Conservation (phyloP, 352 stramenopile genomes). For the Globisporangium perplexum region DNA sequence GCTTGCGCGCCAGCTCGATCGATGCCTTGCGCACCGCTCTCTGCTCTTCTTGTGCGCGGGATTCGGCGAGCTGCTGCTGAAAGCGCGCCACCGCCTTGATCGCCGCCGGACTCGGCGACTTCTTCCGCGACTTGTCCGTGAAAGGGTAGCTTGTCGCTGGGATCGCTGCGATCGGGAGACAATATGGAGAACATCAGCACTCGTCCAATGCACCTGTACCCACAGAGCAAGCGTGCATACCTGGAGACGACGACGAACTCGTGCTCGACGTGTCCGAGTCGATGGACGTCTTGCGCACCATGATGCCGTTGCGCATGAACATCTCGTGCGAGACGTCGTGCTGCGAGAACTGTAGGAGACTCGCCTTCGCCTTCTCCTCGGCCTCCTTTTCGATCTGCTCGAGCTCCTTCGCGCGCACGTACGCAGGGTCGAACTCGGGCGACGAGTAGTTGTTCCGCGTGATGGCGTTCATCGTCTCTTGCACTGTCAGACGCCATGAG, state of each 20-base stretch:
- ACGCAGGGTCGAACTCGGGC: constrained; percentile 42
- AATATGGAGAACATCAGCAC: not conserved
- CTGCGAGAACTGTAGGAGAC: constrained; percentile 49
- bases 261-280: constrained; percentile 13
- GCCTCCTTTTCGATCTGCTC: constrained; percentile 43
- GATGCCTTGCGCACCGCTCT: constrained; percentile 25
- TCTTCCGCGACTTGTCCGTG: constrained; percentile 40
- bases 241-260: constrained; percentile 6
- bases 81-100: constrained; percentile 48
- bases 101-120: constrained; percentile 32
- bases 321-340: constrained; percentile 47
- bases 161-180: not conserved
- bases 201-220: no score
- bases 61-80: constrained; percentile 46
- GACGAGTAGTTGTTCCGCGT: constrained; percentile 47
- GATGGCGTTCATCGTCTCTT: constrained; percentile 27
- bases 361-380: constrained; percentile 49
- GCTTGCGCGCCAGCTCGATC: constrained; percentile 25
- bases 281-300: constrained; percentile 27
- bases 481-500: constrained; percentile 9
- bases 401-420: constrained; percentile 47
- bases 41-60: constrained; percentile 23
- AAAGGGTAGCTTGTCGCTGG: constrained; percentile 58
- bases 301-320: constrained; percentile 59
- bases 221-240: constrained; percentile 11